A percentile compares a stretch with the other conserved stretches of the same genome.
Evolutionary conservation across 129 eudicot species (phyloP).

Genomic region (Lonicera japonica): DNA sequence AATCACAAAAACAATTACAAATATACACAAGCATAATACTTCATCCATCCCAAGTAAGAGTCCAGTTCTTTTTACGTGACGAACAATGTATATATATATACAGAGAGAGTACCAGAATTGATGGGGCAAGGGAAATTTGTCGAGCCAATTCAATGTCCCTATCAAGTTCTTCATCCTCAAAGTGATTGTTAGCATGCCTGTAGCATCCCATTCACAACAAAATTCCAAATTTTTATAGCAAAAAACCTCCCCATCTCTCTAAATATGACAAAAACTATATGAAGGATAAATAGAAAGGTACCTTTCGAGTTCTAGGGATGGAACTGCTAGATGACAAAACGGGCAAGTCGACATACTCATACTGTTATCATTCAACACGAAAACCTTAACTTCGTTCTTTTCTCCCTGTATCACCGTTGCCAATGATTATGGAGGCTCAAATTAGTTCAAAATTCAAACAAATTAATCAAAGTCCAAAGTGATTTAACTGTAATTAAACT

Average conservation of each 20-base stretch:
- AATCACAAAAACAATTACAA: no score
- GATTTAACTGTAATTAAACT: no score
- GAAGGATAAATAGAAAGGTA: background rate
- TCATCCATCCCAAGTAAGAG: no score
- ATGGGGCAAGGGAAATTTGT: slow-evolving; percentile 28
- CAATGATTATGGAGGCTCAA: no score
- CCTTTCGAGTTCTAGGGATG: slow-evolving; percentile 48
- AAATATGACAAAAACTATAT: background rate
- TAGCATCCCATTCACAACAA: slow-evolving; percentile 1
- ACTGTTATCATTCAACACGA: background rate
- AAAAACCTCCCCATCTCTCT: background rate
- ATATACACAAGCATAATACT: no score
- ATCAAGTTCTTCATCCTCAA: slow-evolving; percentile 48
- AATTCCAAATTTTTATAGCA: background rate
- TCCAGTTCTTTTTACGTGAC: no score
- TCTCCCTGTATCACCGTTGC: background rate
- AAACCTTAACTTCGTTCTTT: background rate
- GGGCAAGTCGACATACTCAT: slow-evolving; percentile 58
- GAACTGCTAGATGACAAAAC: slow-evolving; percentile 37
- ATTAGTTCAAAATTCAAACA: background rate
- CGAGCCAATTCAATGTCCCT: slow-evolving; percentile 37
- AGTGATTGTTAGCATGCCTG: slow-evolving; percentile 87
- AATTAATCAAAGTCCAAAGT: no score
- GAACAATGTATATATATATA: no score
- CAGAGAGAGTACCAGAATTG: slow-evolving; percentile 8